Base-by-base conservation (phyloP, 805 yeast genomes). In the Cyberlindnera suaveolens region DNA sequence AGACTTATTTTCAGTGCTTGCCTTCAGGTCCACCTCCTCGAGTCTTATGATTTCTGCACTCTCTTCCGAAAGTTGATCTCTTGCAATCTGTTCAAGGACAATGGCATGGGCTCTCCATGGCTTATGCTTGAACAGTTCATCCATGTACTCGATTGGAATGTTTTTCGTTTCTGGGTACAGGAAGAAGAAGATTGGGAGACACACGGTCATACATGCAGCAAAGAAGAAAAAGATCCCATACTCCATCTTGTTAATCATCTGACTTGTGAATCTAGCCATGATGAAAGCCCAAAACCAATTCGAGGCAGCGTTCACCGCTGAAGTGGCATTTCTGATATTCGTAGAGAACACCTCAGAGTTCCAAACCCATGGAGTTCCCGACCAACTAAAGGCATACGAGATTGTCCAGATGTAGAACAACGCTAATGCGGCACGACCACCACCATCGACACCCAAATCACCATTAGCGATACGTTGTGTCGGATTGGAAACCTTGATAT, bases 261-360 rank as follows among this genome's bases (percentile, higher is more conserved):
- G 59, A 23, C 71, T 68, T 10, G 75, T 67, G 48, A 66, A 68
- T 46, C 74, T 62, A 6, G 74, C 74, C 61, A 72, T 66, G 44
- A 73, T 65, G 49, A 73, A 73, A 6, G 72, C 74, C 69, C 75
- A 70, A 50, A 71, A 66, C 78, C 78, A 72, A 42, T 70, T 68
- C 23, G 71, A 62, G 7, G 72, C 61, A 0, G 75, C 70, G 45
- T 70, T 70, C 41, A 71, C 57, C 19, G 72, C 66, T 47, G 66
- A 70, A 14, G 70, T 67, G 6, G 66, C 65, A 11, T 68, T 66
- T 50, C 77, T 56, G 34, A 71, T 64, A 18, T 67, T 63, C 35
- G 67, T 66, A n/a, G 69, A 66, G 51, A 69, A 71, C 15, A 71
- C 67, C 46, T 72, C 78, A 6, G 74, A 63, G 49, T 72, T 68